Conservation (phyloP, 352 stramenopile genomes). For the Sclerospora graminicola region DNA sequence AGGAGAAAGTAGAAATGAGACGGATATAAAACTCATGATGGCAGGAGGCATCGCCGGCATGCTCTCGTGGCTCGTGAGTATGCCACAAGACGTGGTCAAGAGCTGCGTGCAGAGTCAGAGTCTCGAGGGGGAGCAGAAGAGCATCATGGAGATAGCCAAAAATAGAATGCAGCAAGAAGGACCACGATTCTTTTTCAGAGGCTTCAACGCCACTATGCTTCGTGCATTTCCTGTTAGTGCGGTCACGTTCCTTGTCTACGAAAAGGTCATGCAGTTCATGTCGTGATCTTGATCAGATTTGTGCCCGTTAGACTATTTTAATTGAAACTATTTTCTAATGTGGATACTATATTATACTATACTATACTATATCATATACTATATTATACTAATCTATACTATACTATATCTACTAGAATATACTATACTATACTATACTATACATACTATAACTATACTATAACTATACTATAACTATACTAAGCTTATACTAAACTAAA, state of each 20-base stretch:
- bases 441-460: no score
- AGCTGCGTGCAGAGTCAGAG: conserved; percentile 79
- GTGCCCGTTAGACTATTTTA: neutral
- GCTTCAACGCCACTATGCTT: conserved; percentile 69
- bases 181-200: conserved; percentile 68
- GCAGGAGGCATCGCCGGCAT: conserved; percentile 64
- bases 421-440: no score
- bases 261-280: conserved; percentile 77
- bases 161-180: conserved; percentile 41
- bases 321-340: no score
- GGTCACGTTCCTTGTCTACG: conserved; percentile 81
- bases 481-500: no score
- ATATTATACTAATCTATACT: no score
- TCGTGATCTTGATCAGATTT: conserved; percentile 19
- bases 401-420: no score
- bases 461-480: no score
- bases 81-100: conserved; percentile 87
- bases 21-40: conserved; percentile 58
- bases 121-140: conserved; percentile 28
- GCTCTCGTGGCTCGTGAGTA: conserved; percentile 66
- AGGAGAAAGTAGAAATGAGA: conserved; percentile 50
- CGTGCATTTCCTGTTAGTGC: conserved; percentile 76
- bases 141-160: conserved; percentile 32
- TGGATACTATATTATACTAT: no score
- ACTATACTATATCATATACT: no score